phyloP scores from a whole-genome alignment of 2,329 filamentous ascomycete genomes.

The Trichophyton equinum region DNA sequence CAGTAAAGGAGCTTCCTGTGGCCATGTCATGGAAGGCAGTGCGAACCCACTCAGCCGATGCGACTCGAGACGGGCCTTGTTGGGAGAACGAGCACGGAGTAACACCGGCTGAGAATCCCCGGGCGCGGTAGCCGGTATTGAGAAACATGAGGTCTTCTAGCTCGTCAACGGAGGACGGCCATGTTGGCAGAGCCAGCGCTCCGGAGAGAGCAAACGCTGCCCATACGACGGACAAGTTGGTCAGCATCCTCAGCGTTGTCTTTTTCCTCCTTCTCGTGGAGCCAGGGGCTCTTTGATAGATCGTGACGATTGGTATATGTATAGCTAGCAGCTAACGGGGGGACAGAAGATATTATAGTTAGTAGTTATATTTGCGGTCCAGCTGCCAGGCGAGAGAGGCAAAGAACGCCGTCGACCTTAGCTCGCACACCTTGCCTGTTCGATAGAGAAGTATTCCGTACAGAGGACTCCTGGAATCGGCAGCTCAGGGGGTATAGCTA shows the following conservation, averaged over 20 bases:
- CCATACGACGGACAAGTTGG: not conserved
- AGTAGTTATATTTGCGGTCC: no score
- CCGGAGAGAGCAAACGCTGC: not conserved
- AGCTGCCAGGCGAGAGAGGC: no score
- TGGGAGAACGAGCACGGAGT: slow-evolving; percentile 10
- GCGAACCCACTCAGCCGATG: slow-evolving; percentile 11
- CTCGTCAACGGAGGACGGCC: slow-evolving; percentile 9
- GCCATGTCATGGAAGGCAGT: slow-evolving; percentile 12
- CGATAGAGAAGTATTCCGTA: no score
- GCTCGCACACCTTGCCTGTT: no score
- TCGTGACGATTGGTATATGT: no score
- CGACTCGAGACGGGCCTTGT: slow-evolving; percentile 7
- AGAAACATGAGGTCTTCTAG: slow-evolving; percentile 12
- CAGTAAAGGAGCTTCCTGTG: slow-evolving; percentile 9
- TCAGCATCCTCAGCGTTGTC: not conserved
- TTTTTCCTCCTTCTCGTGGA: not conserved
- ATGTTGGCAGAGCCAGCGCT: slow-evolving; percentile 8
- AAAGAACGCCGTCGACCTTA: no score
- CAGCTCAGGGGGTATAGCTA: no score
- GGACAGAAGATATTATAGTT: no score
- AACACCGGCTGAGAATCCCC: slow-evolving; percentile 11
- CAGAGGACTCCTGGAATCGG: no score
- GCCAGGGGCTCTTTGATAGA: no score
- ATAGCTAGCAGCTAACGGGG: no score
- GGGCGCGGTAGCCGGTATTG: slow-evolving; percentile 9